phyloP scores from a whole-genome alignment of 106 monocot species.

The Dioscorea zingiberensis region DNA sequence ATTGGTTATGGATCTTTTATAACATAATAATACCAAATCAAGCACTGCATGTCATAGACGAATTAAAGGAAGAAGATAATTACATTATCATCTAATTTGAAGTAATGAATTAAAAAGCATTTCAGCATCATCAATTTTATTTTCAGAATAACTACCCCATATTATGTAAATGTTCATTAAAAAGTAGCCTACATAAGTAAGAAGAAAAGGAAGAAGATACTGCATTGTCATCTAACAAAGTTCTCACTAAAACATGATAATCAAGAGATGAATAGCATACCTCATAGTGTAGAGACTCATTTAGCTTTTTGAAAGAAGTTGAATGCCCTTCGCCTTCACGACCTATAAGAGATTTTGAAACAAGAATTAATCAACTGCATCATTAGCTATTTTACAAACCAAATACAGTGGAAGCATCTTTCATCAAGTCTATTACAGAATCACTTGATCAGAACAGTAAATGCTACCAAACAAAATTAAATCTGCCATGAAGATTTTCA shows the following conservation, averaged over 20 bases:
- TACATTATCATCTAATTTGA: too few species aligned
- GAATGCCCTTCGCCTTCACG: constrained; percentile 21
- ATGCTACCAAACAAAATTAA: not conserved
- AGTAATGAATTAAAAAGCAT: too few species aligned
- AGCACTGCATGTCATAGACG: too few species aligned
- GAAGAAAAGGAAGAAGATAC: not conserved
- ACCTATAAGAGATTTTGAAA: constrained; percentile 24
- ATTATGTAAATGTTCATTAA: not conserved
- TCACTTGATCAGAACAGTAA: not conserved
- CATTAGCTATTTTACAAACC: too few species aligned
- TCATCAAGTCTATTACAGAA: not conserved
- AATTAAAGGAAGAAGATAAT: too few species aligned
- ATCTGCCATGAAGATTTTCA: not conserved
- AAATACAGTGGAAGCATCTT: too few species aligned
- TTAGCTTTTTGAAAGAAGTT: constrained; percentile 9
- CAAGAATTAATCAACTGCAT: not conserved
- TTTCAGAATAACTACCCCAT: not conserved
- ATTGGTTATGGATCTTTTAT: not conserved
- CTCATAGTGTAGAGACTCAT: constrained; percentile 25
- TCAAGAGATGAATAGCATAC: constrained; percentile 13
- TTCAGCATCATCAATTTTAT: not conserved
- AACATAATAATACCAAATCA: not conserved
- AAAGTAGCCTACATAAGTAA: not conserved
- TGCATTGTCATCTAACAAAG: not conserved
- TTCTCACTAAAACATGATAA: not conserved